phyloP scores from a whole-genome alignment of 257 asterid genomes.

The Haberlea rhodopensis region DNA sequence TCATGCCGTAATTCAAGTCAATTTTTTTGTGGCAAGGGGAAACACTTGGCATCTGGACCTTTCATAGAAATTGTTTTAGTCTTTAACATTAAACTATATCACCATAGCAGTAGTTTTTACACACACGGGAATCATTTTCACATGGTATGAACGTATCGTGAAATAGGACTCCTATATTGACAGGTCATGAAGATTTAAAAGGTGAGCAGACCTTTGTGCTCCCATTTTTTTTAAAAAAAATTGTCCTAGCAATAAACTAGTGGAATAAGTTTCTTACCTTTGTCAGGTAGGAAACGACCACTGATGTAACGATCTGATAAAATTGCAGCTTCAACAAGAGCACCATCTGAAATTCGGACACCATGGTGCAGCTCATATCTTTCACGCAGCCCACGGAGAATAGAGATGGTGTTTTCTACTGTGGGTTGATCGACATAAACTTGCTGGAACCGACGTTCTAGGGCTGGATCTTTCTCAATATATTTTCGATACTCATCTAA shows the following conservation, averaged over 20 bases:
- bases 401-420: conserved; percentile 84
- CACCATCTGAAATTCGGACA: conserved; percentile 87
- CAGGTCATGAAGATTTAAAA: not conserved
- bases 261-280: conserved; percentile 46
- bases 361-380: conserved; percentile 97
- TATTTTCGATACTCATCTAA: conserved; percentile 91
- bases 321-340: conserved; percentile 89
- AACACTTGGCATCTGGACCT: not conserved
- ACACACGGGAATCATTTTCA: not conserved
- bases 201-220: not conserved
- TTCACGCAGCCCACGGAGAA: conserved; percentile 93
- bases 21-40: not conserved
- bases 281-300: conserved; percentile 91
- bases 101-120: not conserved
- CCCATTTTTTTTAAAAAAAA: not conserved
- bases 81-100: not conserved
- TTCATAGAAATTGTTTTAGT: not conserved
- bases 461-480: conserved; percentile 89
- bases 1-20: not conserved
- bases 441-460: conserved; percentile 97
- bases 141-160: no score
- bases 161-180: not conserved
- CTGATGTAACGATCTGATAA: conserved; percentile 90
- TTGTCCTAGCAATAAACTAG: not conserved
- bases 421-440: conserved; percentile 92